Percentiles rank a stretch among this genome's conserved stretches.
Evolutionary conservation across 192 early-diverging fungal genomes (phyloP).

Genomic region (Coemansia furcata): DNA sequence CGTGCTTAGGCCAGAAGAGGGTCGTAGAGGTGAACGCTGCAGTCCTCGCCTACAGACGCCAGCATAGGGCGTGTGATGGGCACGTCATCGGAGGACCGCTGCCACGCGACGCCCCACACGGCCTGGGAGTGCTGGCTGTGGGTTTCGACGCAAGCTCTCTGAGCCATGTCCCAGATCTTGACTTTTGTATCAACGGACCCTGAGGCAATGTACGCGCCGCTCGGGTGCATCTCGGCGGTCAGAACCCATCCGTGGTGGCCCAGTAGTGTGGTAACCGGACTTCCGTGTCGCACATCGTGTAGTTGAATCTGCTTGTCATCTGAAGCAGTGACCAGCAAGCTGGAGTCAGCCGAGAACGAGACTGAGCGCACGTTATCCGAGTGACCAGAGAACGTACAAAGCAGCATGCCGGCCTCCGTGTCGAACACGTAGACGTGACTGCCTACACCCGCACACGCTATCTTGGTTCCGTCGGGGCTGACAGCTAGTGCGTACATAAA

Average conservation of each 20-base stretch:
- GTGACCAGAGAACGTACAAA: constrained; percentile 45
- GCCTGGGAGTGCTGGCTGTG: constrained; percentile 44
- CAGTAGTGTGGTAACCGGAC: constrained; percentile 27
- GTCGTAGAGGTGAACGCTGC: constrained; percentile 41
- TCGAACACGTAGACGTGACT: constrained; percentile 46
- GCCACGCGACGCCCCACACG: constrained; percentile 49
- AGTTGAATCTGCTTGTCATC: constrained; percentile 52
- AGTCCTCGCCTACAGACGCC: constrained; percentile 47
- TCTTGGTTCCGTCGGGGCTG: constrained; percentile 37
- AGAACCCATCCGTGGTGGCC: constrained; percentile 52
- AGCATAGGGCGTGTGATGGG: constrained; percentile 37
- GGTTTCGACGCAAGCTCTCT: constrained; percentile 42
- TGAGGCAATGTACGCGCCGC: constrained; percentile 44
- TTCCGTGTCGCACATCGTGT: constrained; percentile 45
- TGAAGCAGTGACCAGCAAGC: constrained; percentile 34
- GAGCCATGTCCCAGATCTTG: constrained; percentile 52
- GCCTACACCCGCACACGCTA: constrained; percentile 41
- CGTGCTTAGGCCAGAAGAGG: constrained; percentile 34
- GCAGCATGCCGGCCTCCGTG: constrained; percentile 21
- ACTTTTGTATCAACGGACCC: constrained; percentile 48
- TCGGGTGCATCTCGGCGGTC: constrained; percentile 44
- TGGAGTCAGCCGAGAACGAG: constrained; percentile 44
- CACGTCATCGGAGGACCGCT: constrained; percentile 30
- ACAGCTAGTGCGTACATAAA: constrained; percentile 42
- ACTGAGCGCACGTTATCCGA: constrained; percentile 49